Conservation (phyloP, 768 basidiomycete genomes). For the Collybiopsis luxurians region DNA sequence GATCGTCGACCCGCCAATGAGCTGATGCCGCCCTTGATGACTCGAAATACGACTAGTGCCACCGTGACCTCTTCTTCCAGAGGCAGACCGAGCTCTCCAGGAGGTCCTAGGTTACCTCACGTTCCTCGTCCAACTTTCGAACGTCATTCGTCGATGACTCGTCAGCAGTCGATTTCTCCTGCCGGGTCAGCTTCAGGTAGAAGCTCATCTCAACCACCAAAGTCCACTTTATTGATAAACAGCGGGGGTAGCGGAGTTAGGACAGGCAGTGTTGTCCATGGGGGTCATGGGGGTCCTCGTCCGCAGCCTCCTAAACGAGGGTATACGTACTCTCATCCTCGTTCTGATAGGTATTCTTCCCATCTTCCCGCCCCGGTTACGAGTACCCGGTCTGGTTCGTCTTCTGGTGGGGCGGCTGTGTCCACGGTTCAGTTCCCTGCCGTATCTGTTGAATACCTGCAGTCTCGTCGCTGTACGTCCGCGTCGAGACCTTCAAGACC, state of each 20-base stretch:
- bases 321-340: conserved; percentile 29
- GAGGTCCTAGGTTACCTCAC: neutral
- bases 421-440: conserved; percentile 7
- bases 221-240: conserved; percentile 1
- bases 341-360: neutral
- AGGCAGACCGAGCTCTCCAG: neutral
- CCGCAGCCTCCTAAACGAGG: conserved; percentile 34
- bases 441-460: neutral
- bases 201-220: conserved; percentile 1
- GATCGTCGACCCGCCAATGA: conserved; percentile 22
- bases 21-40: conserved; percentile 5
- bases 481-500: neutral
- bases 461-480: neutral
- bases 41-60: conserved; percentile 15
- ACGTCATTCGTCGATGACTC: neutral
- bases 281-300: conserved; percentile 25
- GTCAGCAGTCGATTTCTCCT: conserved; percentile 45
- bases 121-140: neutral
- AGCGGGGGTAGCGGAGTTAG: neutral
- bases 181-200: conserved; percentile 33
- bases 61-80: conserved; percentile 11
- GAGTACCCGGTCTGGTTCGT: neutral
- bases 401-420: neutral
- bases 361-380: neutral
- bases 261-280: conserved; percentile 14